Evolutionary conservation across 2,329 filamentous ascomycete genomes (phyloP).

Genomic region (Cytospora chrysosperma): DNA sequence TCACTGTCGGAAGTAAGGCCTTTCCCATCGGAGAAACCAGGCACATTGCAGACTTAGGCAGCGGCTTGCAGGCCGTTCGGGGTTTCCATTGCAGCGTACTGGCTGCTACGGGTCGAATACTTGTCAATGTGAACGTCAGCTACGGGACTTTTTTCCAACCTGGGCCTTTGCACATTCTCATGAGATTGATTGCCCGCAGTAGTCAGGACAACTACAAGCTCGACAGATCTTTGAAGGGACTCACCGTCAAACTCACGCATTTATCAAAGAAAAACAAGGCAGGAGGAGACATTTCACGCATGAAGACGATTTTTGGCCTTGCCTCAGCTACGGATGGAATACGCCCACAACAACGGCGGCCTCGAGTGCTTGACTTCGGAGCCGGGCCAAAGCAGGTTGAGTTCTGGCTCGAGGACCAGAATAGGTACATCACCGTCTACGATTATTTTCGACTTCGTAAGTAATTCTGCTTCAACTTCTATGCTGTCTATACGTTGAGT

Average conservation of each 20-base stretch:
- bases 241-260: slow-evolving; percentile 40
- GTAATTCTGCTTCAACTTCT: slow-evolving; percentile 20
- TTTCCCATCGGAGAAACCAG: slow-evolving; percentile 27
- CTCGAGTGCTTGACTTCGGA: slow-evolving; percentile 32
- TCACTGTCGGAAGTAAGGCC: slow-evolving; percentile 32
- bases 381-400: slow-evolving; percentile 51
- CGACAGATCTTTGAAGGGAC: slow-evolving; percentile 36
- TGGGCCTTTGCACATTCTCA: slow-evolving; percentile 28
- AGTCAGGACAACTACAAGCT: slow-evolving; percentile 26
- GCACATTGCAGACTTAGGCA: slow-evolving; percentile 26
- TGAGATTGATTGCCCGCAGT: slow-evolving; percentile 6
- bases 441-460: slow-evolving; percentile 47
- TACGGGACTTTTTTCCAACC: slow-evolving; percentile 34
- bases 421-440: slow-evolving; percentile 50
- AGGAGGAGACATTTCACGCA: slow-evolving; percentile 34
- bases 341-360: slow-evolving; percentile 20
- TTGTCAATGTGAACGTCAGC: slow-evolving; percentile 38
- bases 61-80: slow-evolving; percentile 31
- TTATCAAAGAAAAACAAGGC: slow-evolving; percentile 33
- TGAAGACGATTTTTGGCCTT: slow-evolving; percentile 39
- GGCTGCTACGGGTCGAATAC: slow-evolving; percentile 33
- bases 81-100: slow-evolving; percentile 37
- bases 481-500: not conserved
- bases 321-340: slow-evolving; percentile 36
- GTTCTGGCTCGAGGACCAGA: slow-evolving; percentile 46